phyloP scores from a whole-genome alignment of 148 eudicot species.

The Rhododendron vialii region DNA sequence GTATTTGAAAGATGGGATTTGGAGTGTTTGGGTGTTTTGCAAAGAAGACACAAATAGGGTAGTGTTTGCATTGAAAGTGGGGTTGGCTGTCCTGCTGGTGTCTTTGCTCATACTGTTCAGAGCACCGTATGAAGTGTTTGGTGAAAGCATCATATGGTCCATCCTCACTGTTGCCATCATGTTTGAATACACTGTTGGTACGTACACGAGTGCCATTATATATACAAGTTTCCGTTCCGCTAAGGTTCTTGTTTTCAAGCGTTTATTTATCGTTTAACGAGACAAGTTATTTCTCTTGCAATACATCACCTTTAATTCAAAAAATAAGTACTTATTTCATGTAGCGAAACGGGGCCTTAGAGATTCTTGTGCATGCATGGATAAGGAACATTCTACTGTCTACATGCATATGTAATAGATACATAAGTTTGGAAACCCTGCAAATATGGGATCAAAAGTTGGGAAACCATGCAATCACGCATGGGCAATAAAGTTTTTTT shows the following conservation, averaged over 20 bases:
- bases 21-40: conserved; percentile 38
- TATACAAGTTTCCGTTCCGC: too few species aligned
- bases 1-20: conserved; percentile 22
- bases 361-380: background rate
- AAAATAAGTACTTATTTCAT: too few species aligned
- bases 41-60: conserved; percentile 45
- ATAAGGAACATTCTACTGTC: background rate
- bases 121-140: conserved; percentile 48
- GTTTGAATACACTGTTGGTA: conserved; percentile 75
- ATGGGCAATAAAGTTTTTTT: background rate
- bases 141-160: conserved; percentile 57
- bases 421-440: background rate
- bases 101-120: conserved; percentile 47
- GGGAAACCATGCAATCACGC: background rate
- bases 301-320: too few species aligned
- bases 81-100: conserved; percentile 50
- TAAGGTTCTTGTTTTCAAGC: too few species aligned
- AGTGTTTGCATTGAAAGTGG: conserved; percentile 52
- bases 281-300: too few species aligned
- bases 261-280: too few species aligned
- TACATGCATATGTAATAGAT: background rate
- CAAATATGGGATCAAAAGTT: background rate
- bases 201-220: conserved; percentile 3
- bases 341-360: background rate
- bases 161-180: conserved; percentile 62